Evolutionary conservation across 192 early-diverging fungal genomes (phyloP), one percentile per base, ranked within the genome.

Genomic region (Umbelopsis ramanniana): DNA sequence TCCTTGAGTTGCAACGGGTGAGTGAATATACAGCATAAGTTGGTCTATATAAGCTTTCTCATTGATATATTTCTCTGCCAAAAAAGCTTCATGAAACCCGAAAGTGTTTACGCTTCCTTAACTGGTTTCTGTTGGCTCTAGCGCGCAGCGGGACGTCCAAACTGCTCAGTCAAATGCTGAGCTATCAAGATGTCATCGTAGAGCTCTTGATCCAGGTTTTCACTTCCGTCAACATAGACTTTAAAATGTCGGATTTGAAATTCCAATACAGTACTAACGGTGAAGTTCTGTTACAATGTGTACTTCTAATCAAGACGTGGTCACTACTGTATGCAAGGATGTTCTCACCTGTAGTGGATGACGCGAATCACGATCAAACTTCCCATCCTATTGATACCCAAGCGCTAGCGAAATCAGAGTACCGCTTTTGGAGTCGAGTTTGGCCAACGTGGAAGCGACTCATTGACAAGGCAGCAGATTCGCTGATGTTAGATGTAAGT

Each of bases 101-200:
- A 24, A 69, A 76, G 19, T 79, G 75, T 29, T 47, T 81, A 24
- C 71, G 81, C n/a, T 77, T 82, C 46, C 66, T 84, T 14, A 79
- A 74, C 68, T 84, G 83, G 83, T 79, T 84, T 60, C 50, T 84
- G 10, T 55, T 84, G 21, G 68, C 66, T n/a, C 38, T 81, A 21
- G 52, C 74, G 11, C 29, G 57, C 7, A 60, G 73, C 37, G 52
- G 68, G 6, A 48, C 66, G 8, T 52, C 71, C 40, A 68, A 48
- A 11, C 48, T 82, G 29, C 67, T 78, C 11, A 67, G 69, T 2
- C 54, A 72, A 40, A 71, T 79, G 60, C 43, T 75, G 38, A 71
- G 60, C 9, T 79, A 77, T 47, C 77, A 84, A 52, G 73, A 72
- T 52, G 70, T 55, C 17, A 68, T 84, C 24, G 55, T 72, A 3